phyloP scores from a whole-genome alignment of 2,329 filamentous ascomycete genomes.

The Aureobasidium pullulans region DNA sequence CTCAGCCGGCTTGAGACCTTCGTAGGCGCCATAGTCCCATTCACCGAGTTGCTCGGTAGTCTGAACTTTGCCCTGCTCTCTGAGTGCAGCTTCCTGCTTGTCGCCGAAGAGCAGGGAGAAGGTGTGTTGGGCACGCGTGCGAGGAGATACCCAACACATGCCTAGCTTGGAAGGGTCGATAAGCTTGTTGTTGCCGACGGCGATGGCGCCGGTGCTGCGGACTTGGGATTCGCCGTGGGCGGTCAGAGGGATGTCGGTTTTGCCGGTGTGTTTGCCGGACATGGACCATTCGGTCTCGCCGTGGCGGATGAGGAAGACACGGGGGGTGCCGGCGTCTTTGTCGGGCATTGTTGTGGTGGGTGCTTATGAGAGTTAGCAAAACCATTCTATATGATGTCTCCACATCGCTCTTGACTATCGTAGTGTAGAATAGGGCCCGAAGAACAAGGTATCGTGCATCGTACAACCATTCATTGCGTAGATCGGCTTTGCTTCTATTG shows the following conservation, averaged over 20 bases:
- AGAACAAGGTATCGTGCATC: too few species aligned
- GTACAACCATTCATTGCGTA: too few species aligned
- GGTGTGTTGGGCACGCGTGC: conserved; percentile 77
- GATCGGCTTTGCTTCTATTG: too few species aligned
- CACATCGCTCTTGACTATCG: too few species aligned
- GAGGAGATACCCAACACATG: conserved; percentile 71
- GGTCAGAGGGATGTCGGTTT: conserved; percentile 77
- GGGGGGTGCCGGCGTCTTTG: conserved; percentile 35
- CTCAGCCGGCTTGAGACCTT: conserved; percentile 46
- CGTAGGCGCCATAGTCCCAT: conserved; percentile 57
- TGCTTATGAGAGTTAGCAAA: background rate
- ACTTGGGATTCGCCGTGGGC: conserved; percentile 56
- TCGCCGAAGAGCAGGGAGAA: conserved; percentile 62
- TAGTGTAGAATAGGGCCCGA: too few species aligned
- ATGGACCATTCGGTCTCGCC: conserved; percentile 96
- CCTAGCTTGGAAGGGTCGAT: conserved; percentile 73
- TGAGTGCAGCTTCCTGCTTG: conserved; percentile 41
- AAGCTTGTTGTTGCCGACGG: conserved; percentile 75
- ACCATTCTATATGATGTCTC: background rate
- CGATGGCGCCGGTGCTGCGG: conserved; percentile 66
- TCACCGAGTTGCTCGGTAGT: conserved; percentile 48
- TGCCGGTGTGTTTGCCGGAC: conserved; percentile 69
- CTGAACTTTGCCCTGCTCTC: conserved; percentile 37
- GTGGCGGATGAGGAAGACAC: conserved; percentile 59
- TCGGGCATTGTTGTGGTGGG: conserved; percentile 23